A percentile compares a stretch with the other conserved stretches of the same genome.
These are phyloP conservation scores for Penicillium nordicum DNA, from an alignment of 2,329 filamentous ascomycete species.

Conservation along the genomic window DNA sequence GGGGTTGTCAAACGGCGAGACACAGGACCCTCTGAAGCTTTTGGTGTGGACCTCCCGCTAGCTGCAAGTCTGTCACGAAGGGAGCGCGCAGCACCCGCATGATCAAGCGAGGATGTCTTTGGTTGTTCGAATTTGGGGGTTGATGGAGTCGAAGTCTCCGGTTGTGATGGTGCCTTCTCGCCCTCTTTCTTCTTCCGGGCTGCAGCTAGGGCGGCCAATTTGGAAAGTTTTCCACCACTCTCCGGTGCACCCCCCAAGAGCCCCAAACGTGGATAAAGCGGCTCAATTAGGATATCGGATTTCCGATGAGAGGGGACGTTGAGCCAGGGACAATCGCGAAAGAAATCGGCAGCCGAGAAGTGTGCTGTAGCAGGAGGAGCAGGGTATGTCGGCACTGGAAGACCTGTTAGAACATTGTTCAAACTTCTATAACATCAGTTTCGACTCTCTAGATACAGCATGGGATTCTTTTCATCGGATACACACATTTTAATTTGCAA, in stretches of 20 bases:
- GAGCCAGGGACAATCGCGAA: conserved; percentile 82
- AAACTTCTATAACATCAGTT: conserved; percentile 35
- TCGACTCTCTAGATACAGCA: conserved; percentile 13
- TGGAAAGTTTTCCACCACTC: conserved; percentile 70
- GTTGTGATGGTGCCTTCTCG: conserved; percentile 48
- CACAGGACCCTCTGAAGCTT: conserved; percentile 22
- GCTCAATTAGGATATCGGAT: conserved; percentile 61
- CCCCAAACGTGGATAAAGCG: conserved; percentile 58
- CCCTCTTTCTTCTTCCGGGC: conserved; percentile 79
- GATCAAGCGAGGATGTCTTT: conserved; percentile 13
- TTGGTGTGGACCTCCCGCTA: conserved; percentile 27
- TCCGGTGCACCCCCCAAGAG: conserved; percentile 73
- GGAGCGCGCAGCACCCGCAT: conserved; percentile 30
- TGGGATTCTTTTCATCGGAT: not conserved
- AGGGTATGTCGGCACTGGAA: conserved; percentile 34
- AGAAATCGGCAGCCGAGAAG: conserved; percentile 60
- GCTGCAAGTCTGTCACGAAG: conserved; percentile 40
- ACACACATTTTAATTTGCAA: conserved; percentile 4
- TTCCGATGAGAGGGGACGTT: conserved; percentile 64
- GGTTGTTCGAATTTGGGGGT: conserved; percentile 9
- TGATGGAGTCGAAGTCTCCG: conserved; percentile 3
- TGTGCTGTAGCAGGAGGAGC: conserved; percentile 27
- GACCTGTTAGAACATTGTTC: conserved; percentile 38
- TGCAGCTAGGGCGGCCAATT: conserved; percentile 84
- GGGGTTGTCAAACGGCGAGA: conserved; percentile 23